Evolutionary conservation across 2,329 filamentous ascomycete genomes (phyloP), one percentile per base, ranked within the genome.

Genomic region (Paecilomyces niveus): DNA sequence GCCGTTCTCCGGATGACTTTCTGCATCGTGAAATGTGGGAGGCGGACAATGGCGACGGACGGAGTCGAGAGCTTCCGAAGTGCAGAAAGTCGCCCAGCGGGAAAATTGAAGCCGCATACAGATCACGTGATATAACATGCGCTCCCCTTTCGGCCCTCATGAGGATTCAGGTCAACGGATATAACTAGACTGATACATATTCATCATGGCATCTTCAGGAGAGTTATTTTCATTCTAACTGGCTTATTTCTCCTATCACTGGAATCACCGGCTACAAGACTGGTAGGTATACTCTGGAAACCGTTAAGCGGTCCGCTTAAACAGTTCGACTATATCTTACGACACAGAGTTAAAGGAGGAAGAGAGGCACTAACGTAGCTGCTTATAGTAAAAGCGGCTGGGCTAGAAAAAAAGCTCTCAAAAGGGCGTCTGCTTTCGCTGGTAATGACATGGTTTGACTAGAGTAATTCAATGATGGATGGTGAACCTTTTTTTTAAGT

Each of bases 1-100:
- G 82, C 78, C 57, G 87, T 85, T 65, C 87, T 85, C 67, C 84
- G 84, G 62, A 87, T 78, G 62, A 90, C 80, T 75, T 87, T 89
- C 76, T 90, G 85, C 89, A 90, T 91, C 62, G 63, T 74, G 68
- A 61, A 59, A 15, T 49, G 62, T 59, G 58, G 65, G 65, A 63
- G 66, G 64, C 60, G 65, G 66, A 68, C 68, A 70, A 70, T 72
- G 67, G 67, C 66, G 65, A 61, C 24, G 26, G 45, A 22, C 21
- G 49, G 57, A 56, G 21, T 45, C 33, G 29, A 51, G n/a, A 52
- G 21, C 50, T 24, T 24, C 50, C 50, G 26, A 21, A 29, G 50
- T 13, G 50, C 13, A 52, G 50, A 24, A 24, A 52, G 50, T 52
- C 53, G 61, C 63, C n/a, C 22, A 63, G 60, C 61, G 61, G 60